Conservation (phyloP, 106 monocot species). For the Dendrobium chrysotoxum region DNA sequence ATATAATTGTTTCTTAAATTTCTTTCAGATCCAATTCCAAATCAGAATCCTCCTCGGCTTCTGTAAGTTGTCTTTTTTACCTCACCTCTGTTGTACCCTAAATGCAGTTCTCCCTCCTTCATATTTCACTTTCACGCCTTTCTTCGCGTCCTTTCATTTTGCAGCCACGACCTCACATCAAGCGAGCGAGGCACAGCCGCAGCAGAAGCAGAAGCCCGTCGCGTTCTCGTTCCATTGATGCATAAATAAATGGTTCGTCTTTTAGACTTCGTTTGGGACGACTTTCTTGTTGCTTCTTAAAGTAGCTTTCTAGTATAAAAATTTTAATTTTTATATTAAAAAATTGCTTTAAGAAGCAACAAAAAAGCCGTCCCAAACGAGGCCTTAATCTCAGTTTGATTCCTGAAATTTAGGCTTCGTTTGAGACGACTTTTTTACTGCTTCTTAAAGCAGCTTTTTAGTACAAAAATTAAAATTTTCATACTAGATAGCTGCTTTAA, state of each 20-base stretch:
- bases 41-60: neutral
- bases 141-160: neutral
- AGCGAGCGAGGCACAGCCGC: neutral
- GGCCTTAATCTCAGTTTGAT: no score
- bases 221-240: neutral
- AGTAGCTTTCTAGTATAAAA: no score
- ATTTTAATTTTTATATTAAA: no score
- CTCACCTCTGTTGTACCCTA: neutral
- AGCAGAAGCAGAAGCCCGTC: neutral
- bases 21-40: neutral
- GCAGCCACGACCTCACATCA: neutral
- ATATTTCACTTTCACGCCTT: neutral
- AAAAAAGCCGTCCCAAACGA: no score
- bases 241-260: neutral
- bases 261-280: no score
- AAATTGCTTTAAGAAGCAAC: no score
- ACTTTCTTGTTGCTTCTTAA: no score
- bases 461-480: no score
- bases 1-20: neutral
- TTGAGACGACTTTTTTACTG: no score
- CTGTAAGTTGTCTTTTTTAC: neutral
- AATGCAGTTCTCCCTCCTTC: neutral
- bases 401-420: no score
- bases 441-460: no score
- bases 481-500: no score